Evolutionary conservation across 495 filamentous ascomycete genomes (phyloP).

Genomic region (Annulohypoxylon stygium): DNA sequence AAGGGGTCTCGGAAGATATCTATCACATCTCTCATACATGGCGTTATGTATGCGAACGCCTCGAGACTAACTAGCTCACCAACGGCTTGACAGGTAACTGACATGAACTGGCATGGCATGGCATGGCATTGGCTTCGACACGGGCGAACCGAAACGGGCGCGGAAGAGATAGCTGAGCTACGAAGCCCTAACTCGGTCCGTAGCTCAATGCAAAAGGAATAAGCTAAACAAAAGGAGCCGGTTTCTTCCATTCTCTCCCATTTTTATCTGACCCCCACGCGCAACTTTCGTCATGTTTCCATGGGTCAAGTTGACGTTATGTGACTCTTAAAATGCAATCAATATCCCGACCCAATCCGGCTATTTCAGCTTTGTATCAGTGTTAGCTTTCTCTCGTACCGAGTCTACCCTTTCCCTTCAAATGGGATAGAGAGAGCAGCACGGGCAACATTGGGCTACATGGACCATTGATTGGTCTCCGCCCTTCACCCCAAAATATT

Average conservation of each 20-base stretch:
- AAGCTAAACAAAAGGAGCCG: constrained; percentile 24
- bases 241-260: not conserved
- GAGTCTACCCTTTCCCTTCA: constrained; percentile 35
- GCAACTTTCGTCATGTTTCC: constrained; percentile 41
- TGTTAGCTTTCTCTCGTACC: constrained; percentile 27
- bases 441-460: not conserved
- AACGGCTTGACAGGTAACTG: constrained; percentile 32
- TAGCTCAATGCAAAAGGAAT: constrained; percentile 23
- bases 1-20: constrained; percentile 40
- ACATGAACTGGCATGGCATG: constrained; percentile 25
- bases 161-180: constrained; percentile 26
- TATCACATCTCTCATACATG: constrained; percentile 48
- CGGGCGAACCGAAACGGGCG: constrained; percentile 33
- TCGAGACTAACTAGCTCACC: constrained; percentile 14
- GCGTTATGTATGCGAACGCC: constrained; percentile 40
- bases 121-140: constrained; percentile 26
- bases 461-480: constrained; percentile 34
- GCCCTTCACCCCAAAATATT: constrained; percentile 18
- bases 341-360: constrained; percentile 48
- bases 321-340: constrained; percentile 31
- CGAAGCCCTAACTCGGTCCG: constrained; percentile 38
- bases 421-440: constrained; percentile 12
- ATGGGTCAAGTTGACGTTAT: constrained; percentile 35
- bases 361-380: constrained; percentile 32
- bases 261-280: constrained; percentile 42